phyloP scores from a whole-genome alignment of 2,329 filamentous ascomycete genomes.

The Pleurostoma richardsiae region DNA sequence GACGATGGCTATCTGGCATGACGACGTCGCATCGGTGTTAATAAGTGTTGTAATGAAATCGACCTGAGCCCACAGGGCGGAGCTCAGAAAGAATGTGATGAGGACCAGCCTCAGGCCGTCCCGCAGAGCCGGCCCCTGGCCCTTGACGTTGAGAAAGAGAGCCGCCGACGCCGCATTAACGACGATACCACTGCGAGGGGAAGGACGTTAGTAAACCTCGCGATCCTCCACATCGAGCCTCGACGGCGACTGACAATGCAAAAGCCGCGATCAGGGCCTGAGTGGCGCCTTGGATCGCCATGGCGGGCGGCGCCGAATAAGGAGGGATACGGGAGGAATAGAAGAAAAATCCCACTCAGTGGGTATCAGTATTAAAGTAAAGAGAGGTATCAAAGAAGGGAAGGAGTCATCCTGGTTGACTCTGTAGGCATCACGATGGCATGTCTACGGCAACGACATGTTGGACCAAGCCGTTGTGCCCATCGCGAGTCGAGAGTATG shows the following conservation, averaged over 20 bases:
- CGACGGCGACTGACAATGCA: conserved; percentile 39
- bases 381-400: conserved; percentile 25
- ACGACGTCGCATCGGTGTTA: conserved; percentile 30
- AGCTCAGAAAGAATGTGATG: conserved; percentile 45
- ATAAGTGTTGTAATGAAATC: conserved; percentile 46
- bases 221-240: not conserved
- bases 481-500: not conserved
- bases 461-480: not conserved
- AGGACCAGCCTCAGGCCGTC: conserved; percentile 62
- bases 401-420: conserved; percentile 15
- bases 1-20: conserved; percentile 47
- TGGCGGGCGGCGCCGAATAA: conserved; percentile 25
- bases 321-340: conserved; percentile 13
- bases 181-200: conserved; percentile 39
- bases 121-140: conserved; percentile 43
- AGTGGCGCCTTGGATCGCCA: conserved; percentile 38
- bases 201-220: conserved; percentile 7
- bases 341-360: conserved; percentile 41
- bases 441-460: not conserved
- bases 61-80: conserved; percentile 48
- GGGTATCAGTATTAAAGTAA: conserved; percentile 25
- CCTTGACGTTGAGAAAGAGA: conserved; percentile 38
- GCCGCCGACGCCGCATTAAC: conserved; percentile 45
- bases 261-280: conserved; percentile 50
- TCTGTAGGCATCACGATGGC: conserved; percentile 17